Evolutionary conservation across 1,139 yeast genomes (phyloP).

Genomic region (Sugiyamaella novakii): DNA sequence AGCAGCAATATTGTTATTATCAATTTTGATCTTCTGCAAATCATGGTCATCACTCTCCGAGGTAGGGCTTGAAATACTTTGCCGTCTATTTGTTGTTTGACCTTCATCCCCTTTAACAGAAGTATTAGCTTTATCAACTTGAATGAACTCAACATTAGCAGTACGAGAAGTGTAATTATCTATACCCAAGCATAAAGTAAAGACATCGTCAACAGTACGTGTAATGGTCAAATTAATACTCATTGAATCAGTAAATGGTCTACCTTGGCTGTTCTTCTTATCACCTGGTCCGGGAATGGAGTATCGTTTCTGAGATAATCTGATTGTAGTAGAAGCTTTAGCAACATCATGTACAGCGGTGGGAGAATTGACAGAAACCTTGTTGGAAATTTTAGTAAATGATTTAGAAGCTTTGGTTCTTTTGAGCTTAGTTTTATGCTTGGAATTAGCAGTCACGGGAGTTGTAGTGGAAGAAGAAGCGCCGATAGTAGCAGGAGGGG

Average conservation of each 20-base stretch:
- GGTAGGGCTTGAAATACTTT: background rate
- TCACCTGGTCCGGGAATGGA: slow-evolving; percentile 3
- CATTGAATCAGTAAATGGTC: slow-evolving; percentile 29
- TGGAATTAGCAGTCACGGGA: too few species aligned
- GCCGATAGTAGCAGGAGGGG: too few species aligned
- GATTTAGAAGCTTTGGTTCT: background rate
- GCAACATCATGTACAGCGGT: background rate
- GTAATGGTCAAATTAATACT: slow-evolving; percentile 19
- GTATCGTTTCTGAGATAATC: slow-evolving; percentile 19
- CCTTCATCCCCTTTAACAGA: slow-evolving; percentile 4
- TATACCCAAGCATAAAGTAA: slow-evolving; percentile 17
- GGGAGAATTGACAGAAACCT: too few species aligned
- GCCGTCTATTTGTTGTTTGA: background rate
- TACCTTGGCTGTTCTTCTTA: slow-evolving; percentile 24
- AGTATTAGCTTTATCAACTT: slow-evolving; percentile 11
- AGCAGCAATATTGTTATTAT: slow-evolving; percentile 23
- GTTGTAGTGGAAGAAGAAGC: too few species aligned
- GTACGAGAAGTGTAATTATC: slow-evolving; percentile 4
- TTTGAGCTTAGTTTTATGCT: background rate
- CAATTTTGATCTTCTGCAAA: slow-evolving; percentile 12
- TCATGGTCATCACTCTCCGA: slow-evolving; percentile 5
- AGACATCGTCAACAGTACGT: slow-evolving; percentile 20
- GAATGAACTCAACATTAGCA: slow-evolving; percentile 19
- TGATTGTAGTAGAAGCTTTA: background rate
- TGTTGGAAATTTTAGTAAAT: background rate